phyloP scores from a whole-genome alignment of 257 asterid species.

The Nicotiana benthamiana region DNA sequence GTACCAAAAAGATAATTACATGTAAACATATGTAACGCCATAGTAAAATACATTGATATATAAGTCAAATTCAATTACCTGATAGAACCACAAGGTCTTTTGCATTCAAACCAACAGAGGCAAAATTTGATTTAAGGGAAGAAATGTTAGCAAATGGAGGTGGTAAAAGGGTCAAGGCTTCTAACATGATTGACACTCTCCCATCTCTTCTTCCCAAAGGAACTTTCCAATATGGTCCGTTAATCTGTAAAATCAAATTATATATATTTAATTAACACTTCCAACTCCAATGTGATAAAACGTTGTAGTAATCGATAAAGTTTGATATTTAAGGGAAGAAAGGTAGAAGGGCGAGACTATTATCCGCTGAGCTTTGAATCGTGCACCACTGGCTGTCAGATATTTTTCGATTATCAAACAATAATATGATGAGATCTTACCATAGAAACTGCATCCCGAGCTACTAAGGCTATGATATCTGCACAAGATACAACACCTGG shows the following conservation, averaged over 20 bases:
- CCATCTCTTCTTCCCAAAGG: conserved; percentile 57
- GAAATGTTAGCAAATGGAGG: conserved; percentile 36
- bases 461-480: conserved; percentile 54
- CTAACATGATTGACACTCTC: conserved; percentile 25
- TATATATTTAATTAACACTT: background rate
- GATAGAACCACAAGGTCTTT: conserved; percentile 56
- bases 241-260: conserved; percentile 12
- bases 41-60: no score
- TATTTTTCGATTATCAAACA: background rate
- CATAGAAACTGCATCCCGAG: conserved; percentile 35
- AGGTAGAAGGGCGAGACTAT: no score
- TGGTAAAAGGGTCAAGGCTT: conserved; percentile 26
- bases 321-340: no score
- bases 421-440: conserved; percentile 12
- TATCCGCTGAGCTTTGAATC: no score
- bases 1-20: no score
- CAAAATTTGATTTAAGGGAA: conserved; percentile 29
- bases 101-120: conserved; percentile 33
- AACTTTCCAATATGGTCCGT: conserved; percentile 42
- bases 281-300: background rate
- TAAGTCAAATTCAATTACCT: conserved; percentile 18
- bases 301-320: no score
- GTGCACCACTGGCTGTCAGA: no score
- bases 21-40: no score
- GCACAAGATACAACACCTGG: conserved; percentile 74